Evolutionary conservation across 768 basidiomycete genomes (phyloP).

Genomic region (Neoboletus magnificus): DNA sequence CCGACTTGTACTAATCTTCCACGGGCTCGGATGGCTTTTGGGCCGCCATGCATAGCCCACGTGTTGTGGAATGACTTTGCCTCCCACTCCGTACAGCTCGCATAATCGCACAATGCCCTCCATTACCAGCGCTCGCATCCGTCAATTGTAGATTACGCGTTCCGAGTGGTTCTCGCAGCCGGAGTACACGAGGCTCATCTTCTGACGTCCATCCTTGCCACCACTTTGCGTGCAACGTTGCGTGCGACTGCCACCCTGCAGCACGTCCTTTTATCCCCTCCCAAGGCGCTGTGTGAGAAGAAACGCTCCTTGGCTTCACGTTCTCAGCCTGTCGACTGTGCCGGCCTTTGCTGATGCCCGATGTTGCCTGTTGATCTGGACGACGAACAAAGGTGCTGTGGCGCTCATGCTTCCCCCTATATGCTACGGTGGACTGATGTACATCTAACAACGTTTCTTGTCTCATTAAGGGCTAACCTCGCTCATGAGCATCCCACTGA

Average conservation of each 20-base stretch:
- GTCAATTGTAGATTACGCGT: conserved; percentile 18
- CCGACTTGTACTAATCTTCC: conserved; percentile 10
- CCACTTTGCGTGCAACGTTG: conserved; percentile 6
- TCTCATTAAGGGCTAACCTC: conserved; percentile 17
- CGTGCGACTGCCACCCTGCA: background rate
- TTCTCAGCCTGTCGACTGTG: background rate
- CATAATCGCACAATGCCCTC: conserved; percentile 11
- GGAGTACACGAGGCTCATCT: conserved; percentile 26
- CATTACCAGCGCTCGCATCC: conserved; percentile 6
- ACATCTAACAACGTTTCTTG: background rate
- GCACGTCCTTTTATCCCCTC: background rate
- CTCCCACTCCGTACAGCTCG: conserved; percentile 5
- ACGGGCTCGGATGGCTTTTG: conserved; percentile 9
- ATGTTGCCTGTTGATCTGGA: conserved; percentile 29
- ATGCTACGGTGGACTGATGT: background rate
- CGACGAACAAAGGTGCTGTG: conserved; percentile 27
- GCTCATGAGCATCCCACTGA: conserved; percentile 30
- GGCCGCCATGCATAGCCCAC: conserved; percentile 23
- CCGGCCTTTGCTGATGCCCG: conserved; percentile 11
- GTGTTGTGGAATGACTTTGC: conserved; percentile 22
- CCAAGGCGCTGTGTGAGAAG: conserved; percentile 1
- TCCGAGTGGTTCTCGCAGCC: conserved; percentile 18
- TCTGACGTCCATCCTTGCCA: conserved; percentile 5
- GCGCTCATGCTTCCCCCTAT: background rate
- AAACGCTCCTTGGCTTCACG: background rate